Base-by-base conservation (phyloP, 345 rosid species). In the Ricinus communis region DNA sequence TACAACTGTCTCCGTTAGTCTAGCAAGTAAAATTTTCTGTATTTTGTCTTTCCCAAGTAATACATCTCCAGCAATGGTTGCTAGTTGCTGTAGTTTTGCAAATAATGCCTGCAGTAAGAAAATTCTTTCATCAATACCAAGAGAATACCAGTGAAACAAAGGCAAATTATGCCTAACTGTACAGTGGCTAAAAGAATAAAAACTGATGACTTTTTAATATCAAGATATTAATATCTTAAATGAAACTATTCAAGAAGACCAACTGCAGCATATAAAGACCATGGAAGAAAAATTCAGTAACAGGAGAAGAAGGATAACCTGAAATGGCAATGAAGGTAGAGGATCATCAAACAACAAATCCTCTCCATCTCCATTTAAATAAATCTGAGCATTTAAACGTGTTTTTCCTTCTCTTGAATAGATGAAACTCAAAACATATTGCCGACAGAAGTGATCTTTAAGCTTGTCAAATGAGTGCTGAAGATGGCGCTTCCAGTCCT, bases 321-420 rank as follows among this genome's bases (percentile, higher is more conserved):
- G 98, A 85, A 95, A 95, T 24, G 99, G 98, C 75, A 95, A 85
- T 28, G 99, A 95, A 8, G 97, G 97, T 16, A 92, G 85, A 66
- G 81, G 95, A 71, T 81, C 87, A 69, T 69, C 87, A 80, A 76
- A 77, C 59, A 83, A 76, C 75, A 71, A 81, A 78, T 90, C 93
- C 64, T 88, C 99, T 40, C 85, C 87, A 60, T 80, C 80, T 55
- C 81, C 92, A 36, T 82, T 79, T 69, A 95, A 78, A 83, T 92
- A 95, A 71, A 95, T 90, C 63, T 76, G 90, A 13, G 97, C 93
- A 24, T 86, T 85, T 69, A 95, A 67, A 59, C 90, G 83, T 25
- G 97, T 92, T 80, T 84, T 81, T 4, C 96, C 97, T 85, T 90
- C 97, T 82, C 96, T 87, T 43, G 98, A 92, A 79, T 95, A 95